Conservation (phyloP, 148 eudicot genomes). For the Rhododendron ovatum region DNA sequence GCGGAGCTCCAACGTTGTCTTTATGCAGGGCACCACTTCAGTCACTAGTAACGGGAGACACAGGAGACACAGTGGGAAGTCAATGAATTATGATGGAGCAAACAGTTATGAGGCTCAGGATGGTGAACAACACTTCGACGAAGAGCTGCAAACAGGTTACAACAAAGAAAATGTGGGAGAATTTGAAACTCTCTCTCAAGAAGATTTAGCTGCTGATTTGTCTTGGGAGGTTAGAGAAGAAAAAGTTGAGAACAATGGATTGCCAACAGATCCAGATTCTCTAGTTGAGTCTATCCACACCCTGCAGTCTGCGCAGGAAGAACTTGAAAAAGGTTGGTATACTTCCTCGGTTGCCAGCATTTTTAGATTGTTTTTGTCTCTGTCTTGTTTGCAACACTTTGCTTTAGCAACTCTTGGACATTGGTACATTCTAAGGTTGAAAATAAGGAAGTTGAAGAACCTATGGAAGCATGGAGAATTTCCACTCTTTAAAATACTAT, state of each 20-base stretch:
- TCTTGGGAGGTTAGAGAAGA: constrained; percentile 32
- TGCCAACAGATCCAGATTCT: constrained; percentile 46
- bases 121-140: constrained; percentile 29
- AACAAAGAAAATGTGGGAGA: constrained; percentile 21
- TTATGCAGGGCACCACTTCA: constrained; percentile 42
- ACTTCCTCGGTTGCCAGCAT: not conserved
- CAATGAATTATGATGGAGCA: constrained; percentile 34
- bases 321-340: constrained; percentile 65
- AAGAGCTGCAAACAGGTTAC: constrained; percentile 27
- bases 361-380: not conserved
- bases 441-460: not conserved
- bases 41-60: constrained; percentile 42
- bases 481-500: not conserved
- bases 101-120: constrained; percentile 38
- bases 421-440: not conserved
- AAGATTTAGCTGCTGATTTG: constrained; percentile 31
- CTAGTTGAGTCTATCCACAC: constrained; percentile 47
- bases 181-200: constrained; percentile 32
- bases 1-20: constrained; percentile 58
- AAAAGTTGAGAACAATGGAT: constrained; percentile 32
- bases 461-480: not conserved
- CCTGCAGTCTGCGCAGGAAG: constrained; percentile 74
- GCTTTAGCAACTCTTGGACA: not conserved
- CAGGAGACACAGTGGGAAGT: constrained; percentile 35
- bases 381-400: not conserved